Conservation (phyloP, 208 protist species). For the Trypanosoma scelopori region DNA sequence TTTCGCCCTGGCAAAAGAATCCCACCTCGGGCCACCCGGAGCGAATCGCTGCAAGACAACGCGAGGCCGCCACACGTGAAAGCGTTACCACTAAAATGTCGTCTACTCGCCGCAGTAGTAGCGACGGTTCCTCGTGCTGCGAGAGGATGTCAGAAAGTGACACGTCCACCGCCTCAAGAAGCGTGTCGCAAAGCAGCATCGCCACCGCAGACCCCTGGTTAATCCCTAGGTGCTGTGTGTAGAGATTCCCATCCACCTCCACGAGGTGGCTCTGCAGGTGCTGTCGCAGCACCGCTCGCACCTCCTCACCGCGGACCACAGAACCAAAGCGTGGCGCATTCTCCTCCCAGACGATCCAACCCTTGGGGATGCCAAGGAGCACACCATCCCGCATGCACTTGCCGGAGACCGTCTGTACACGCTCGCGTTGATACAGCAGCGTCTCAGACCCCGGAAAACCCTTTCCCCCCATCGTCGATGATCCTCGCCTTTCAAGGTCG, state of each 20-base stretch:
- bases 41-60: slow-evolving; percentile 43
- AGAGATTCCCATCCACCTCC: slow-evolving; percentile 39
- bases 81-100: slow-evolving; percentile 69
- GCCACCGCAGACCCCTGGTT: slow-evolving; percentile 73
- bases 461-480: background rate
- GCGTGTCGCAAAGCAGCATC: slow-evolving; percentile 71
- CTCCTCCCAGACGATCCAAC: slow-evolving; percentile 44
- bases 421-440: slow-evolving; percentile 24
- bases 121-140: slow-evolving; percentile 40
- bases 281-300: slow-evolving; percentile 37
- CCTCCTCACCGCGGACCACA: slow-evolving; percentile 34
- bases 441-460: background rate
- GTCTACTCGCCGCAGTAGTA: slow-evolving; percentile 74
- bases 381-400: slow-evolving; percentile 21
- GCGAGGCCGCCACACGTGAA: slow-evolving; percentile 44
- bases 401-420: slow-evolving; percentile 27
- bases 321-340: background rate
- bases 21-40: slow-evolving; percentile 57
- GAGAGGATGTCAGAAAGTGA: slow-evolving; percentile 28
- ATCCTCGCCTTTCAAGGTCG: background rate
- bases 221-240: slow-evolving; percentile 54
- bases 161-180: slow-evolving; percentile 39
- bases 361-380: slow-evolving; percentile 40
- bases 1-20: slow-evolving; percentile 40
- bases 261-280: slow-evolving; percentile 55